Base-by-base conservation (phyloP, 2,329 filamentous ascomycete species). In the Claviceps purpurea region DNA sequence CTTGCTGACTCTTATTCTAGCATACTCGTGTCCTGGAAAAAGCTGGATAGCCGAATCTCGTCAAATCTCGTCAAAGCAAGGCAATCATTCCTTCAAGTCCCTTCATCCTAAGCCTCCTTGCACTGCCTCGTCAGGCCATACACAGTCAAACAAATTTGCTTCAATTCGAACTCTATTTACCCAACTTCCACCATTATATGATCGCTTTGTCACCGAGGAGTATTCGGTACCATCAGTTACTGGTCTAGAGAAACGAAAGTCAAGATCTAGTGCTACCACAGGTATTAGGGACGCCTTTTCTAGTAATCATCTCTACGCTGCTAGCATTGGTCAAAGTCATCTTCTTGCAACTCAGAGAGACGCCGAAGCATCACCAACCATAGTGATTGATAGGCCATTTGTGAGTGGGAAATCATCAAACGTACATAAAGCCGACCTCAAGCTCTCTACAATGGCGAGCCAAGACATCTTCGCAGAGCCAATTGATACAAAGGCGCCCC, bases 401-500 rank as follows among this genome's bases (percentile, higher is more conserved):
- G 3, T 18, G 24, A 39, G 30, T 10, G 22, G 5, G 7, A 40
- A 34, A 48, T 4, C 10, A 45, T 26, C 24, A 3, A 14, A 39
- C 7, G 11, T 18, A 34, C n/a, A 40, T 22, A 30, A 46, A n/a
- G 20, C 16, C 22, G 18, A 47, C 4, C 42, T 43, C 34, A 26
- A 34, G 34, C 5, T 18, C 40, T 6, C 37, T 39, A 61, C 22
- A 26, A 66, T 65, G 61, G 58, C 62, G 22, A 61, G 62, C 13
- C 54, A 61, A 13, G 64, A 84, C 58, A 79, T 84, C 50, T 84
- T 84, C 57, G 68, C 70, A 7, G 61, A 64, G 11, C 77, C 81
- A 30, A 73, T 85, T 49, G 73, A 71, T 18, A 77, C 73, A 1
- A 70, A 67, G 54, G 64, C 74, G 11, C 79, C 79, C 3, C 73